Evolutionary conservation across 257 asterid genomes (phyloP).

Genomic region (Orobanche coerulescens): DNA sequence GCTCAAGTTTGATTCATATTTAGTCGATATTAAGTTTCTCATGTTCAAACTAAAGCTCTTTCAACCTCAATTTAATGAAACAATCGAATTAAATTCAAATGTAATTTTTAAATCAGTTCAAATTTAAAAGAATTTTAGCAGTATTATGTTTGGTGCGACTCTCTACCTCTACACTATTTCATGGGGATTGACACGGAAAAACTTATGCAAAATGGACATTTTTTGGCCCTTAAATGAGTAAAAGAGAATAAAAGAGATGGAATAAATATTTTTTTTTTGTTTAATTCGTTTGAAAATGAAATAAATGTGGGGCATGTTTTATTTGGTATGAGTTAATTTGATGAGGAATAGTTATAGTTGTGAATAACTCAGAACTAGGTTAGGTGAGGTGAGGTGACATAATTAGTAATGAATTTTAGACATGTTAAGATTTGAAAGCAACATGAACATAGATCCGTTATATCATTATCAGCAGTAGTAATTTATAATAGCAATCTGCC

Average conservation of each 20-base stretch:
- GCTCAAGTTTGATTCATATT: too few relatives aligned
- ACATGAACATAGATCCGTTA: conserved; percentile 31
- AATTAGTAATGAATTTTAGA: conserved; percentile 20
- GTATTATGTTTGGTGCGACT: not conserved
- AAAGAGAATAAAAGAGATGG: not conserved
- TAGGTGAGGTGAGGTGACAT: conserved; percentile 13
- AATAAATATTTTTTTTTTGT: not conserved
- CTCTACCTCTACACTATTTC: too few relatives aligned
- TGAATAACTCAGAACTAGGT: conserved; percentile 22
- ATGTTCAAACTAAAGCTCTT: too few relatives aligned
- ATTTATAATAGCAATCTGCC: conserved; percentile 11
- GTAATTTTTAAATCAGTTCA: too few relatives aligned
- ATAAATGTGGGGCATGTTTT: conserved; percentile 13
- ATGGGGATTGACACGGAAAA: too few relatives aligned
- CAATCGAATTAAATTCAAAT: too few relatives aligned
- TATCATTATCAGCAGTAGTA: not conserved
- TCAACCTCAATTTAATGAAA: too few relatives aligned
- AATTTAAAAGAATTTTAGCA: too few relatives aligned
- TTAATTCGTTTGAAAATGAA: not conserved
- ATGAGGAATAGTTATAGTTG: conserved; percentile 19
- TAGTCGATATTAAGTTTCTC: too few relatives aligned
- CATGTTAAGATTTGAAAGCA: conserved; percentile 31
- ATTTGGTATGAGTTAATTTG: conserved; percentile 7
- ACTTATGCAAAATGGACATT: not conserved
- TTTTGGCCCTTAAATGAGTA: too few relatives aligned